Conservation (phyloP, 2,329 filamentous ascomycete species). For the Pseudocercospora crystallina region DNA sequence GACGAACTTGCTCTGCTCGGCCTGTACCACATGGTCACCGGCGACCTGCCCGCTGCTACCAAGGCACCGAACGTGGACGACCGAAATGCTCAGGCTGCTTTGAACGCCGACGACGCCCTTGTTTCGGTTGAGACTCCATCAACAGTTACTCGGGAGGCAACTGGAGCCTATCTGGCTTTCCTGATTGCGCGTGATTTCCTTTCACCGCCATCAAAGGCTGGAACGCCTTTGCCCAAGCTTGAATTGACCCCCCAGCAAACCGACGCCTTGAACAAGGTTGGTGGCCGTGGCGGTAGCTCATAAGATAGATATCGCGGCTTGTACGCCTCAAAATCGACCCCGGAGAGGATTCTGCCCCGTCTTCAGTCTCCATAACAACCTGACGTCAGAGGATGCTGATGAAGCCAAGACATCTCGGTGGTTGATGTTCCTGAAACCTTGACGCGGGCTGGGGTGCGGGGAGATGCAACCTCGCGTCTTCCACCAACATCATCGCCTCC, state of each 20-base stretch:
- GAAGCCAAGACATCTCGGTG: not conserved
- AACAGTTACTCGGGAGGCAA: conserved; percentile 59
- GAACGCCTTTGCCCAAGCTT: conserved; percentile 43
- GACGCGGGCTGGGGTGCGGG: too few relatives aligned
- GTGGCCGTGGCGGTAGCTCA: conserved; percentile 48
- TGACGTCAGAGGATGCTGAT: too few relatives aligned
- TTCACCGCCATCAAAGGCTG: conserved; percentile 41
- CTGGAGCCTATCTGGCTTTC: conserved; percentile 65
- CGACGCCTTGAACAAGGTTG: conserved; percentile 52
- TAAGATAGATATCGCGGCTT: not conserved
- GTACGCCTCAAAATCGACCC: not conserved
- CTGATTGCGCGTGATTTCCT: conserved; percentile 65
- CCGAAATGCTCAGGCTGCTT: conserved; percentile 62
- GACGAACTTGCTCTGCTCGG: conserved; percentile 73
- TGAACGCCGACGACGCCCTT: conserved; percentile 64
- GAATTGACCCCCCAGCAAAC: conserved; percentile 49
- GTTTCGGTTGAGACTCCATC: conserved; percentile 51
- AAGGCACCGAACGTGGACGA: conserved; percentile 75
- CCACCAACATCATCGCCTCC: too few relatives aligned
- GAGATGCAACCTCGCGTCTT: too few relatives aligned
- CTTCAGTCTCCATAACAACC: too few relatives aligned
- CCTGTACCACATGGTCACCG: conserved; percentile 71
- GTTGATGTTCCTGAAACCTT: not conserved
- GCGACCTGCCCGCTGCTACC: conserved; percentile 68
- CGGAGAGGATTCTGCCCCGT: too few relatives aligned